These are phyloP conservation scores for Penicillium malachiteum DNA, from an alignment of 495 filamentous ascomycete species.

Conservation along the genomic window DNA sequence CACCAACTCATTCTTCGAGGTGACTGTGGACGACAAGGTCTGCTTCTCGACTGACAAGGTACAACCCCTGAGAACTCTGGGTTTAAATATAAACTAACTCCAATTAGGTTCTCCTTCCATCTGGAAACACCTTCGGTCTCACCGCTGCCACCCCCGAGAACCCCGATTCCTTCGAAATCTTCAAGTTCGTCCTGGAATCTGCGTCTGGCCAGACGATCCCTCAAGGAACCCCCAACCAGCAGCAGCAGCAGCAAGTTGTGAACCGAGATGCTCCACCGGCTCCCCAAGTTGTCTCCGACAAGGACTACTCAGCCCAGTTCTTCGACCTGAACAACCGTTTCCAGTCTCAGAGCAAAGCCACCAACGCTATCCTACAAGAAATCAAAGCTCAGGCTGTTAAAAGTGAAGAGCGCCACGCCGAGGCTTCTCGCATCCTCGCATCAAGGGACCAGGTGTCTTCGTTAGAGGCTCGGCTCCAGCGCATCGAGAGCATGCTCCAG, in stretches of 20 bases:
- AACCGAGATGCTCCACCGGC: constrained; percentile 25
- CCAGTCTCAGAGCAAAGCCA: constrained; percentile 69
- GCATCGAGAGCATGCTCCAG: constrained; percentile 56
- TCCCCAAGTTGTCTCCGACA: constrained; percentile 39
- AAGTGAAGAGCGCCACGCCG: constrained; percentile 59
- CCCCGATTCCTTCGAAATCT: constrained; percentile 91
- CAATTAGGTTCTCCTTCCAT: constrained; percentile 60
- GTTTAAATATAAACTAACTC: neutral
- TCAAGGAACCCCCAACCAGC: constrained; percentile 29
- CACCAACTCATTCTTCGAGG: constrained; percentile 60
- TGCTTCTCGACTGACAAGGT: constrained; percentile 84
- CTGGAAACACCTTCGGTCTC: constrained; percentile 82
- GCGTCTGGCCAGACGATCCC: constrained; percentile 32
- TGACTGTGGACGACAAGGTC: constrained; percentile 74
- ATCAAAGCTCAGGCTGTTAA: constrained; percentile 47
- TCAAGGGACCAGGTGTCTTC: constrained; percentile 54
- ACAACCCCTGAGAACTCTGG: neutral
- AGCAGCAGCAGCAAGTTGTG: constrained; percentile 34
- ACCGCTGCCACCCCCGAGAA: constrained; percentile 85
- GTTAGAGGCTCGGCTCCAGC: constrained; percentile 52
- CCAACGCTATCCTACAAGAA: constrained; percentile 66
- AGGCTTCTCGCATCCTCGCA: constrained; percentile 48
- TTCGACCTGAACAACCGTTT: constrained; percentile 78
- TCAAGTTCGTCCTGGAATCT: constrained; percentile 74
- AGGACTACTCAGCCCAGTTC: constrained; percentile 63